Conservation (phyloP, 352 stramenopile species). For the Pythium plurisporium region DNA sequence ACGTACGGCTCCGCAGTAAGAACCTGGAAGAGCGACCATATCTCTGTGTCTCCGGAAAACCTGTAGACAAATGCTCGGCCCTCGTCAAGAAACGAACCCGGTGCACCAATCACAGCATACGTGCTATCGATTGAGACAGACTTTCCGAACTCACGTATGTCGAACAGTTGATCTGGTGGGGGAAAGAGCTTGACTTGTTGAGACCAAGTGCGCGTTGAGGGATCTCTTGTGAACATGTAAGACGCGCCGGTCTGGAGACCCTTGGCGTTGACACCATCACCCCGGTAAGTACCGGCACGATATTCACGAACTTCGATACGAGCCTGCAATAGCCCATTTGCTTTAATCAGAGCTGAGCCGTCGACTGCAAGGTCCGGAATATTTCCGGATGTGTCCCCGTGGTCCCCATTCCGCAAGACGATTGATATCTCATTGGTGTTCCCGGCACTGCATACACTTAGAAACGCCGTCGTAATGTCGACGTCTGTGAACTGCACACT, state of each 20-base stretch:
- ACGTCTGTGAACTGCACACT: slow-evolving; percentile 50
- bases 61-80: slow-evolving; percentile 77
- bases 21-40: slow-evolving; percentile 67
- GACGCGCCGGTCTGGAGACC: slow-evolving; percentile 63
- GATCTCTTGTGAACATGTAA: slow-evolving; percentile 55
- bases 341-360: slow-evolving; percentile 35
- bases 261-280: slow-evolving; percentile 52
- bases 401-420: slow-evolving; percentile 46
- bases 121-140: slow-evolving; percentile 42
- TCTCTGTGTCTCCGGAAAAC: slow-evolving; percentile 31
- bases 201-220: slow-evolving; percentile 36
- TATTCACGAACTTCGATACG: slow-evolving; percentile 51
- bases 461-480: slow-evolving; percentile 48
- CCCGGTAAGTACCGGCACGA: slow-evolving; percentile 48
- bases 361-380: slow-evolving; percentile 57
- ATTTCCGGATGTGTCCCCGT: slow-evolving; percentile 50
- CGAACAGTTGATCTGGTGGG: slow-evolving; percentile 30
- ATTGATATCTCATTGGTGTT: slow-evolving; percentile 45
- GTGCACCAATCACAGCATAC: slow-evolving; percentile 59
- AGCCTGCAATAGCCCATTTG: slow-evolving; percentile 19
- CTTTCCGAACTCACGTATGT: slow-evolving; percentile 54
- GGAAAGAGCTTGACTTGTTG: slow-evolving; percentile 53
- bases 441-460: slow-evolving; percentile 35
- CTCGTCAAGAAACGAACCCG: slow-evolving; percentile 46
- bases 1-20: slow-evolving; percentile 48